These are phyloP conservation scores for Xanthoconium stramineum DNA, from an alignment of 768 basidiomycete species.

Conservation along the genomic window DNA sequence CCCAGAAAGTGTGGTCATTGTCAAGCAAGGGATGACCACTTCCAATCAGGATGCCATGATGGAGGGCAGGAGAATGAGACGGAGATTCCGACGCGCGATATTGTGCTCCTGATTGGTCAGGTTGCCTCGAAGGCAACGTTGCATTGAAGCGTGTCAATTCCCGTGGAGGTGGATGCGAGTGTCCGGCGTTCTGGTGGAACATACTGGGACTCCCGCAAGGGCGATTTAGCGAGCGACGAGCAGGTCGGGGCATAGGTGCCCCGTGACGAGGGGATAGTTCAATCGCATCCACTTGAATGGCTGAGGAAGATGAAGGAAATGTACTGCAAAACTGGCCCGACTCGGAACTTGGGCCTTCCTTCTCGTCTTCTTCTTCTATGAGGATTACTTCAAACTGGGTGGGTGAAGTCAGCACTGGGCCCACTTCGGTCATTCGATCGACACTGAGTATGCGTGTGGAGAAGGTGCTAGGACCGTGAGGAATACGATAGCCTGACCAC, in stretches of 20 bases:
- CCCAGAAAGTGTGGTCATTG: not conserved
- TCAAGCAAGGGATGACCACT: not conserved
- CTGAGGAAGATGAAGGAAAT: slow-evolving; percentile 9
- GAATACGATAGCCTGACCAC: slow-evolving; percentile 22
- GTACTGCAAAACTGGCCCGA: slow-evolving; percentile 9
- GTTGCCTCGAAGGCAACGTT: not conserved
- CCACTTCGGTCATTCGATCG: slow-evolving; percentile 22
- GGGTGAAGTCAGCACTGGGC: slow-evolving; percentile 19
- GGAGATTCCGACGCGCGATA: not conserved
- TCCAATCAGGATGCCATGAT: not conserved
- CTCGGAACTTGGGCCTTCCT: slow-evolving; percentile 11
- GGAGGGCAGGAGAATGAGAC: not conserved
- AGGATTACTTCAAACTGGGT: slow-evolving; percentile 18
- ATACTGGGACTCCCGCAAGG: not conserved
- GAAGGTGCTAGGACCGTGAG: slow-evolving; percentile 27
- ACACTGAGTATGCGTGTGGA: slow-evolving; percentile 18
- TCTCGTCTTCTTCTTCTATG: slow-evolving; percentile 20
- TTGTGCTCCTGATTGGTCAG: not conserved
- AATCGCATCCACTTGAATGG: slow-evolving; percentile 3
- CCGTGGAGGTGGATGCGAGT: not conserved
- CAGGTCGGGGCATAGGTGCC: not conserved
- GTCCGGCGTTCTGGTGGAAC: not conserved
- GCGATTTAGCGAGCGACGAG: not conserved
- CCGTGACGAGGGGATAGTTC: not conserved
- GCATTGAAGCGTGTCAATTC: not conserved